Base-by-base conservation (phyloP, 1,284 basidiomycete genomes). In the Mycena citricolor region DNA sequence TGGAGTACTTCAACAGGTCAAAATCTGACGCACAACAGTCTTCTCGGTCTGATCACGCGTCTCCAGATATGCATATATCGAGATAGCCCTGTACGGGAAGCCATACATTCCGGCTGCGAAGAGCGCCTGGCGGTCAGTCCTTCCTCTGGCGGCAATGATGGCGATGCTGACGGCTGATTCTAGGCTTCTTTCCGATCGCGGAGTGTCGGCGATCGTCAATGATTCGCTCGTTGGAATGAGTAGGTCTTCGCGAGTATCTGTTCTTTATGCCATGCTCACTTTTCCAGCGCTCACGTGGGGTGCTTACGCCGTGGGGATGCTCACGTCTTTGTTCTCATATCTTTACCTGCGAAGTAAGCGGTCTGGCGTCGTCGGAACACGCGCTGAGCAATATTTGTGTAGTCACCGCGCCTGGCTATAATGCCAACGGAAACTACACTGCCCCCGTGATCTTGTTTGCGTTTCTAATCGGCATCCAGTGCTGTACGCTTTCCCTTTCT, bases 71-170 rank as follows among this genome's bases (percentile, higher is more conserved):
- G 85, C 83, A 29, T 88, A 86, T 60, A 91, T 94, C 56, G 86
- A 92, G 59, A 90, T 25, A 82, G 86, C 89, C 0, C 70, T 94
- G 3, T 94, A 93, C 62, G 92, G 92, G 19, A 94, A 95, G 66
- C 68, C 82, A 1, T 95, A 94, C 58, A 77, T 92, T 41, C 61
- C 71, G 13, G 92, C 92, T n/a, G 90, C 92, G 4, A 92, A 89
- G 64, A 90, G 93, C 61, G 92, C 92, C 0, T 95, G 90, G 90
- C 73, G 76, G n/a, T 62, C 94, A 42, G 81, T n/a, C 2, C n/a
- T 4, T n/a, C n/a, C n/a, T n/a, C n/a, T n/a, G n/a, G n/a, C n/a
- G n/a, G n/a, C n/a, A n/a, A n/a, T n/a, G n/a, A n/a, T n/a, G n/a
- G n/a, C n/a, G n/a, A n/a, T n/a, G n/a, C n/a, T n/a, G n/a, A n/a